Evolutionary conservation across 805 yeast species (phyloP).

Genomic region (Torulaspora gathmanii): DNA sequence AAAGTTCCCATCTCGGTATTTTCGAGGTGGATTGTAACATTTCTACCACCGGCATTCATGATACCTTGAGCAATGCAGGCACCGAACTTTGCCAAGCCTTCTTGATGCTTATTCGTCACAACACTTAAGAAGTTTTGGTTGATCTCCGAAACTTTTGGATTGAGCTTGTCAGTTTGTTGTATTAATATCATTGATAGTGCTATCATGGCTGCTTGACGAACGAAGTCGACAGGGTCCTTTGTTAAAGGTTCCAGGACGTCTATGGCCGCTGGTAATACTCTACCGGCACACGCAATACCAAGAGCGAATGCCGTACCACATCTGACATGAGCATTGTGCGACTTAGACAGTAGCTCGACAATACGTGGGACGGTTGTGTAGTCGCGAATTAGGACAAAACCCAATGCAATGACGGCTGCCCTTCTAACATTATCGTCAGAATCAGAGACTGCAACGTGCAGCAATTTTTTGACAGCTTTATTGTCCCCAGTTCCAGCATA

Average conservation of each 20-base stretch:
- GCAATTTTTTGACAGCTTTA: constrained; percentile 73
- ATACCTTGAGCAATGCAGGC: constrained; percentile 97
- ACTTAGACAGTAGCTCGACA: constrained; percentile 86
- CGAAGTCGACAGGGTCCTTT: constrained; percentile 93
- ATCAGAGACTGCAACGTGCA: constrained; percentile 94
- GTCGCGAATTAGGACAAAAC: constrained; percentile 85
- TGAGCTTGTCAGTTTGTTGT: constrained; percentile 77
- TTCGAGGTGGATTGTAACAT: constrained; percentile 89
- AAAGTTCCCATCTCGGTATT: constrained; percentile 84
- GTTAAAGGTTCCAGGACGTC: constrained; percentile 90
- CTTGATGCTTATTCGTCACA: constrained; percentile 86
- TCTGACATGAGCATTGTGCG: constrained; percentile 96
- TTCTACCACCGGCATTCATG: constrained; percentile 97
- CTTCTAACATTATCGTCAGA: constrained; percentile 95
- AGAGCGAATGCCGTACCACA: constrained; percentile 97
- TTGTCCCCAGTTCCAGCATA: constrained; percentile 95
- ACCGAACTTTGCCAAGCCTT: constrained; percentile 95
- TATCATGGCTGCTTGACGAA: constrained; percentile 94
- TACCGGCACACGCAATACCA: constrained; percentile 96
- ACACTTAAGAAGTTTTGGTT: constrained; percentile 70
- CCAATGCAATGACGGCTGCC: constrained; percentile 87
- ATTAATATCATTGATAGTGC: constrained; percentile 88
- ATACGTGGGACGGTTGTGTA: constrained; percentile 91
- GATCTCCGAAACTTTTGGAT: constrained; percentile 73
- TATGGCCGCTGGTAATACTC: constrained; percentile 80